Evolutionary conservation across 805 yeast genomes (phyloP).

Genomic region (Saitoella complicata): DNA sequence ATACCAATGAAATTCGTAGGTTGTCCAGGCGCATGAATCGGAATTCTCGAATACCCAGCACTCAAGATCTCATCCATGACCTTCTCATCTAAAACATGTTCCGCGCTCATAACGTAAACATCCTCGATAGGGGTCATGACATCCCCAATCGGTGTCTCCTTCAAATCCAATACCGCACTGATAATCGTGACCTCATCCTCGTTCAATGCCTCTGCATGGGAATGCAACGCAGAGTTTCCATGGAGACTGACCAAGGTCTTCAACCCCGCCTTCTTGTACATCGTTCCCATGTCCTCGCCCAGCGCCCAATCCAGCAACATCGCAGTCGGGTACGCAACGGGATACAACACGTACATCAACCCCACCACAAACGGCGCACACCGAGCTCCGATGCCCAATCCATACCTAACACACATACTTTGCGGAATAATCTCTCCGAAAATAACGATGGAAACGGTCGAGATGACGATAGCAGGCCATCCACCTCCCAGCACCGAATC

Average conservation of each 20-base stretch:
- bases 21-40: slow-evolving; percentile 79
- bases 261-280: slow-evolving; percentile 81
- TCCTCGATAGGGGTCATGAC: slow-evolving; percentile 92
- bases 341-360: slow-evolving; percentile 81
- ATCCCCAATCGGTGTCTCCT: slow-evolving; percentile 69
- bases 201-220: slow-evolving; percentile 50
- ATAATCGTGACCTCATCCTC: slow-evolving; percentile 94
- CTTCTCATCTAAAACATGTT: slow-evolving; percentile 62
- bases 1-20: slow-evolving; percentile 86
- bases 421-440: slow-evolving; percentile 97
- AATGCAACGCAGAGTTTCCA: slow-evolving; percentile 69
- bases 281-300: slow-evolving; percentile 94
- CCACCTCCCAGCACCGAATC: slow-evolving; percentile 94
- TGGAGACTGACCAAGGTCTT: slow-evolving; percentile 88
- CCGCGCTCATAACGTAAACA: slow-evolving; percentile 77
- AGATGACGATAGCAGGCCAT: slow-evolving; percentile 84
- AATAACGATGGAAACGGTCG: slow-evolving; percentile 84
- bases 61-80: slow-evolving; percentile 80
- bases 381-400: slow-evolving; percentile 76
- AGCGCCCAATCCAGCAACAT: slow-evolving; percentile 58
- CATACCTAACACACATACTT: slow-evolving; percentile 80
- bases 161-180: slow-evolving; percentile 80
- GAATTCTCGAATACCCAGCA: slow-evolving; percentile 89
- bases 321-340: slow-evolving; percentile 84
- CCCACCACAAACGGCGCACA: slow-evolving; percentile 75